Evolutionary conservation across 306 rosid genomes (phyloP).

Genomic region (Lotus japonicus): DNA sequence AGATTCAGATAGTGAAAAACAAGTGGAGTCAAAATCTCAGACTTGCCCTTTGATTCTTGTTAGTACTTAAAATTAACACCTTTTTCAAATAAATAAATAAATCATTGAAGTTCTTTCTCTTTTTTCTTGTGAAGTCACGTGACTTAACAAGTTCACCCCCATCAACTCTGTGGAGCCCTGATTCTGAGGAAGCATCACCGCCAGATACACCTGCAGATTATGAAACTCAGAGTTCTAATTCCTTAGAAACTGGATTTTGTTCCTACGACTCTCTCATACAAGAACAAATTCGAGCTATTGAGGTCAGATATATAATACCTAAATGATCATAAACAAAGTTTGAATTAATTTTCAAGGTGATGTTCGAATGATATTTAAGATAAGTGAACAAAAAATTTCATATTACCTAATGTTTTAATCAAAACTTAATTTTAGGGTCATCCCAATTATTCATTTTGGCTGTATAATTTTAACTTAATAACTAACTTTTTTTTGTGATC

Average conservation of each 20-base stretch:
- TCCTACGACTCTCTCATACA: constrained; percentile 21
- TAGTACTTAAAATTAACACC: too few relatives aligned
- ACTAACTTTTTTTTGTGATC: background rate
- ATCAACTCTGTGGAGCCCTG: constrained; percentile 49
- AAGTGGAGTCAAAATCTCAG: too few relatives aligned
- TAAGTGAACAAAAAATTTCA: too few relatives aligned
- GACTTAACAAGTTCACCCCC: constrained; percentile 38
- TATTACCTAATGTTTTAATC: too few relatives aligned
- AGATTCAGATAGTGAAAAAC: too few relatives aligned
- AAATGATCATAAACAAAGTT: too few relatives aligned
- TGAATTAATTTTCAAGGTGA: too few relatives aligned
- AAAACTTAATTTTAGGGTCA: too few relatives aligned
- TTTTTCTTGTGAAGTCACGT: constrained; percentile 29
- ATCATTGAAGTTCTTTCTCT: background rate
- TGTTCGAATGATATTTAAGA: too few relatives aligned
- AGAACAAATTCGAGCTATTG: constrained; percentile 46
- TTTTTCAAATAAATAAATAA: background rate
- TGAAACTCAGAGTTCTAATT: background rate
- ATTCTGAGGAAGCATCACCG: constrained; percentile 44
- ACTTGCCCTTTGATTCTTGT: too few relatives aligned
- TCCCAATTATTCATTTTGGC: too few relatives aligned
- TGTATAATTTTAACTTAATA: too few relatives aligned
- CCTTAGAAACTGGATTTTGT: background rate
- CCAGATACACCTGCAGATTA: constrained; percentile 35
- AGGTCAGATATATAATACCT: constrained; percentile 36